Base-by-base conservation (phyloP, 164 flowering plant species). In the Liriodendron chinense region DNA sequence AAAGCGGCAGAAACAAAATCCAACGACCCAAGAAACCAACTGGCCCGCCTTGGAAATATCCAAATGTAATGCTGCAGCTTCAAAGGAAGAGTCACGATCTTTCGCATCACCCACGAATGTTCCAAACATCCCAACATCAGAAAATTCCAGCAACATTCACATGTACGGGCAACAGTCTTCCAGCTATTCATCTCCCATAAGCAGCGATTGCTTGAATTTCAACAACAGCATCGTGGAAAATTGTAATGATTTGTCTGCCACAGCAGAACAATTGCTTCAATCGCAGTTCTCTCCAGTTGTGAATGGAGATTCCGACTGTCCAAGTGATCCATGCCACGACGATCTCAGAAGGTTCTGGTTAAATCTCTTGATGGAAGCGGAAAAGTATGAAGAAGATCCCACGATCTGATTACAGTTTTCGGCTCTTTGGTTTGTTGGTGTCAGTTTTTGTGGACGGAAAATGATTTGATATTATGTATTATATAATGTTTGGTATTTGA, bases 1-100 rank as follows among this genome's bases (percentile, higher is more conserved):
- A 79, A 88, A 86, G 74, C 83, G 76, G 65, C 74, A 81, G 8
- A 76, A 67, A 34, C 76, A 62, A 48, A 73, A 72, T 24, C 25
- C 64, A 13, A 23, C 3, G 69, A 62, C 25, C 18, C 12, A 20
- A 56, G 56, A 65, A 66, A 28, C 47, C 24, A 66, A 25, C 0
- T 7, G 67, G 43, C 43, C 43, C 43, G 43, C 43, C 43, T 3
- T 13, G 25, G 69, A 9, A 18, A 13, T 14, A 9, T 66, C 47
- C 26, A 6, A 2, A 34, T 34, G 43, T 34, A 34, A 34, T 7
- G 43, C 5, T 3, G 43, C 6, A 7, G 43, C 43, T 34, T 34
- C 43, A 34, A 53, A 53, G 18, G 59, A 16, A 53, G 12, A 9
- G 16, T 53, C 9, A 16, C 13, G 4, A 53, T 16, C 16, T 16